Evolutionary conservation across 1,139 yeast genomes (phyloP), one percentile per base, ranked within the genome.

Genomic region (Candida labiduridarum): DNA sequence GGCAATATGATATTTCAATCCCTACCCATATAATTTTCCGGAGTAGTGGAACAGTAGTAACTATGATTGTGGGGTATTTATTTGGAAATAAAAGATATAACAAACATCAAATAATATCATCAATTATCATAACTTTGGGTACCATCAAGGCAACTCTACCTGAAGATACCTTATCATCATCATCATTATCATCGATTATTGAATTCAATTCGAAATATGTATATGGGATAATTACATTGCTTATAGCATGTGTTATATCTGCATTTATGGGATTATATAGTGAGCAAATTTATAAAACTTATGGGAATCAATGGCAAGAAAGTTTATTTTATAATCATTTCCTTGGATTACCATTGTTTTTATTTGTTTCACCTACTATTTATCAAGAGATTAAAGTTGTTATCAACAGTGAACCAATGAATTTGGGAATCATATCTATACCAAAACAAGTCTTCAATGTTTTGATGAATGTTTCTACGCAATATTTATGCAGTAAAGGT

Each of bases 11-110:
- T 41, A 73, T 87, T 25, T 79, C 87, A 2, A 79, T 87, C 30
- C 91, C 92, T 0, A 68, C 85, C 33, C 90, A 86, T 59, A 85
- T 86, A 33, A 79, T 86, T 6, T 76, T 86, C 57, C 66, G 92
- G 51, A 84, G 90, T 8, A 79, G 86, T 5, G 84, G 89, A 0
- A 80, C 89, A 0, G 81, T 83, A 8, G 68, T 83, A 16, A 83
- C 89, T 0, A 79, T 87, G 84, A 39, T 78, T 0, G 68, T 84
- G 11, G 90, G 92, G 2, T 74, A 68, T 53, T 46, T 72, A 2
- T 61, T 80, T 35, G 74, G 72, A 45, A 65, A 77, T 2, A 83
- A 78, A 57, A 63, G 63, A 27, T 85, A 84, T 61, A 66, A 72
- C n/a, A 34, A 35, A 16, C 44, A 48, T 29, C 55, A 52, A 40